Evolutionary conservation across 2,329 filamentous ascomycete genomes (phyloP), one percentile per base, ranked within the genome.

Genomic region (Penicillium sp.): DNA sequence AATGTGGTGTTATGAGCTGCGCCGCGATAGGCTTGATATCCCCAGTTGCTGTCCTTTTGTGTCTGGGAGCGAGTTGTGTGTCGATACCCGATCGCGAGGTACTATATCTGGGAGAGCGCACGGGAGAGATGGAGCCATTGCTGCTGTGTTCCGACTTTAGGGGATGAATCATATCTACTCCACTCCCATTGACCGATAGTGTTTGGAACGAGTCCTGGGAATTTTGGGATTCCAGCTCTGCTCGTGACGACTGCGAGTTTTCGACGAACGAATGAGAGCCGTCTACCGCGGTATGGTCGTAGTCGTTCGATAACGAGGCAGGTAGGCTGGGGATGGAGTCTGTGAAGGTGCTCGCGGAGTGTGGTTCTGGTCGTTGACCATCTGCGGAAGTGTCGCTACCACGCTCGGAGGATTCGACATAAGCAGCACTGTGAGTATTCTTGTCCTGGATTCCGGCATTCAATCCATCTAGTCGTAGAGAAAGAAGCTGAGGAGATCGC

Each of bases 21-120:
- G 65, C 60, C 5, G 65, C 65, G 65, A 62, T 52, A 11, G 81
- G 75, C 77, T 93, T 96, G 59, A 93, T 82, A 53, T 86, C 81
- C 45, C 91, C 92, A 71, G 90, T 89, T 37, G 91, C 90, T 70
- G 87, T 94, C 67, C 92, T 85, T 79, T 96, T 96, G 63, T 87
- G 85, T 19, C 84, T 82, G 11, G 67, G 65, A 33, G 61, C 63
- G 55, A 68, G 54, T 37, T 55, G 54, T 38, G 51, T 48, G 45
- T 57, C 58, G 19, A 57, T 56, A 16, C 53, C 57, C 28, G 59
- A 53, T 43, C 45, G 56, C 33, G 58, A 52, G 3, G 30, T 37
- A 11, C 49, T 52, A 52, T 59, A 26, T 5, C 49, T 59, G 26
- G 58, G 49, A 8, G 65, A 64, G 19, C 53, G 43, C 10, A 51